Base-by-base conservation (phyloP, 257 asterid genomes). In the Mentha longifolia region DNA sequence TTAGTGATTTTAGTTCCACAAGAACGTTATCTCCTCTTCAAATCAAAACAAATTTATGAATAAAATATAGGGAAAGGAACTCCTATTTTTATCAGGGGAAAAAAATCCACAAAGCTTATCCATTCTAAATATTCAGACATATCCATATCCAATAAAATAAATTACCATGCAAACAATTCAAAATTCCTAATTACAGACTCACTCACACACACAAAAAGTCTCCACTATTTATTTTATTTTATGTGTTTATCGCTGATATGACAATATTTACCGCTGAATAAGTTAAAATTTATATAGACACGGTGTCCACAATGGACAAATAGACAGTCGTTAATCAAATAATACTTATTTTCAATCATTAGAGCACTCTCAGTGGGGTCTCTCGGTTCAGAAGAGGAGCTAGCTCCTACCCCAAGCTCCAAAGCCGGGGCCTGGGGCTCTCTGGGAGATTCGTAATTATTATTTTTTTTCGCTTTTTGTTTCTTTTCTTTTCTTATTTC, bases 1-100 rank as follows among this genome's bases (percentile, higher is more conserved):
- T 68, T 78, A 69, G 28, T 75, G 16, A 74, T 72, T 76, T 78
- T 77, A 82, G 71, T 71, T 73, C 79, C 81, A 77, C 64, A 63
- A 63, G 42, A 62, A 71, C 74, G 73, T 74, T 74, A 86, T 82
- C 84, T 74, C 71, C 68, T 65, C 58, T 39, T 55, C 43, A 60
- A 76, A 47, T n/a, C 54, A 16, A 22, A 50, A 41, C 41, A 56
- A 33, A n/a, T 9, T 11, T 11, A 37, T 19, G 19, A 62, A 19
- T 19, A 9, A 14, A 25, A 25, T 4, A 56, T 22, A 54, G 20
- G 12, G 28, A 11, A 3, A 25, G 12, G 11, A 12, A 16, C 5
- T 12, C 39, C 7, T 25, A 7, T 0, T 56, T 56, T 56, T 56
- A 6, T 28, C 2, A 20, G 2, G 16, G 33, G 7, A 7, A 9